Evolutionary conservation across 192 early-diverging fungal species (phyloP), one percentile per base, ranked within the genome.

Genomic region (Paraglomus brasilianum): DNA sequence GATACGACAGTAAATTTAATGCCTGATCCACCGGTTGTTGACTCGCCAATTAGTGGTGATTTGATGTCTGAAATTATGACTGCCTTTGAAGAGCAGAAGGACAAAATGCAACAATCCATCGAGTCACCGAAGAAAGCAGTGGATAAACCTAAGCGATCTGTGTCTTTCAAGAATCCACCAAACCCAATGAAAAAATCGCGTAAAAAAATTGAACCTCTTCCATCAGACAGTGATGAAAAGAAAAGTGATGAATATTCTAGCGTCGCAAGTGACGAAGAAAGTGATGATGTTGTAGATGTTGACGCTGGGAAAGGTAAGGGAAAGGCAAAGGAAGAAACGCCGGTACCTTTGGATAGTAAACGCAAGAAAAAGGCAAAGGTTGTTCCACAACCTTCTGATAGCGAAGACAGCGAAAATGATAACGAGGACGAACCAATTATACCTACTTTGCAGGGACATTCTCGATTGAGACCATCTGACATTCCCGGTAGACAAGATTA

Each of bases 1-100:
- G 30, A 30, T 30, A 2, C 30, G 30, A 30, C 30, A 30, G 30
- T 30, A 3, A 30, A 30, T 30, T 30, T 30, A 3, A 30, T 30
- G 30, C 30, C 30, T 30, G 30, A 30, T 30, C 3, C 30, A 30
- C 3, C 30, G 3, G 30, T 30, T 11, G 13, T 63, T 30, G 39
- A 17, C n/a, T 44, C 21, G 22, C 36, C 47, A 7, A 30, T 21
- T 24, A 45, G 36, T 19, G 10, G 41, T 42, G 66, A 68, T 15
- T 21, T 68, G 13, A 68, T 68, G 66, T 52, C 42, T 9, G 66
- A 68, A 42, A 56, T 68, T 55, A 43, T 68, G 41, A 68, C 39
- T 55, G 66, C 51, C 14, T 39, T 68, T 17, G 39, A 46, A 6
- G 66, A 56, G 6, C 66, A 43, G 24, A 44, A 50, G 56, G 51